phyloP scores from a whole-genome alignment of 805 yeast genomes.

The Candida pseudofarinosa region DNA sequence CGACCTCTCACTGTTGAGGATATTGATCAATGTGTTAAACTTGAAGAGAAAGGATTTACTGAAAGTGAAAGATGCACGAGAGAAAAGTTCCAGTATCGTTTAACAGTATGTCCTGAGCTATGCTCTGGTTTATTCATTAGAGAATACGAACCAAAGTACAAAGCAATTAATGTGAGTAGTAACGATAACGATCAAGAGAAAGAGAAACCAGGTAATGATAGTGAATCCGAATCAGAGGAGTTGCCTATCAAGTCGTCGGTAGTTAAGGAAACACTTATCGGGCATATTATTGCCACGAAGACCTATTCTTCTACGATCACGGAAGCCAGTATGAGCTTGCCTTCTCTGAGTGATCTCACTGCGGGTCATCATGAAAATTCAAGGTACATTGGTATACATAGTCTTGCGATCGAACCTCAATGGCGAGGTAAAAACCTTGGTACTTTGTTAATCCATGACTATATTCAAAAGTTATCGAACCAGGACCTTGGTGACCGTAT shows the following conservation, averaged over 20 bases:
- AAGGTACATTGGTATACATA: constrained; percentile 72
- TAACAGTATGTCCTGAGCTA: constrained; percentile 82
- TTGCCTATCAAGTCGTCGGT: constrained; percentile 49
- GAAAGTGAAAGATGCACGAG: constrained; percentile 62
- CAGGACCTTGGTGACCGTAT: constrained; percentile 82
- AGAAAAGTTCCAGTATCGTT: constrained; percentile 64
- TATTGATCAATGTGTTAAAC: constrained; percentile 50
- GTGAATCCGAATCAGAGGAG: constrained; percentile 28
- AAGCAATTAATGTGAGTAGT: constrained; percentile 39
- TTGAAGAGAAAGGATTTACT: constrained; percentile 71
- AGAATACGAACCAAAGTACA: constrained; percentile 48
- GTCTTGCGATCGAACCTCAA: constrained; percentile 70
- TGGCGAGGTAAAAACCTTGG: constrained; percentile 83
- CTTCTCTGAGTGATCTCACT: constrained; percentile 32
- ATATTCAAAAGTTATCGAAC: constrained; percentile 82
- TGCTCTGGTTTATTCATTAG: constrained; percentile 84
- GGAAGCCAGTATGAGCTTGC: constrained; percentile 57
- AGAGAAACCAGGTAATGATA: constrained; percentile 13
- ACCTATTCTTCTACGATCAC: constrained; percentile 48
- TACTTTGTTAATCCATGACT: constrained; percentile 78
- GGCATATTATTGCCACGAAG: constrained; percentile 79
- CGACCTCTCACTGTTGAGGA: constrained; percentile 82
- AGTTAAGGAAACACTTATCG: constrained; percentile 63
- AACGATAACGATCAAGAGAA: constrained; percentile 31
- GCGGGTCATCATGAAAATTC: constrained; percentile 76